A percentile compares a stretch with the other conserved stretches of the same genome.
Conservation (phyloP, 768 basidiomycete species). For the Suillus spraguei region DNA sequence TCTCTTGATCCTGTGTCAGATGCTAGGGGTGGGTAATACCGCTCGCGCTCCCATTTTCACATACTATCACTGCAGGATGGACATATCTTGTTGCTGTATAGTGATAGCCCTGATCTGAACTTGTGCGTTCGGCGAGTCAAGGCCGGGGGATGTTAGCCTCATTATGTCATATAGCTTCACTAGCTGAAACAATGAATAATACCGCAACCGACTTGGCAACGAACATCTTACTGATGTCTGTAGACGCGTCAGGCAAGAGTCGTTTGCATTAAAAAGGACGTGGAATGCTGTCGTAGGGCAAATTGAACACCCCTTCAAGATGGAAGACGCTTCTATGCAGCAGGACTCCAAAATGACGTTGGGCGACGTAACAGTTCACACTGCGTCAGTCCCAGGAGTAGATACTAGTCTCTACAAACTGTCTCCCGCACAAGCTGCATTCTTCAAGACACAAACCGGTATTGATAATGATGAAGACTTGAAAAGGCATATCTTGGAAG, state of each 20-base stretch:
- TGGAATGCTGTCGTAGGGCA: neutral
- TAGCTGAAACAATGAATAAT: too few relatives aligned
- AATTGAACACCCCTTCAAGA: neutral
- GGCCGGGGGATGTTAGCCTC: too few relatives aligned
- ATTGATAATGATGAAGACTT: conserved; percentile 29
- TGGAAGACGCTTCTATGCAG: neutral
- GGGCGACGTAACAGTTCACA: neutral
- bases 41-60: too few relatives aligned
- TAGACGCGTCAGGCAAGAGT: neutral
- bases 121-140: too few relatives aligned
- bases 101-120: too few relatives aligned
- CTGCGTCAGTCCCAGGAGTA: neutral
- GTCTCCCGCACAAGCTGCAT: conserved; percentile 15
- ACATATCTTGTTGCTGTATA: too few relatives aligned
- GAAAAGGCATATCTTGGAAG: conserved; percentile 27
- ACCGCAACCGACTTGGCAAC: neutral
- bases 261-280: neutral
- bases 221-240: neutral
- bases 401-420: conserved; percentile 4
- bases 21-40: too few relatives aligned
- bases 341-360: neutral
- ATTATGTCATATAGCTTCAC: neutral
- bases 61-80: too few relatives aligned
- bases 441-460: conserved; percentile 27
- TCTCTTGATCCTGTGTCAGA: neutral